Base-by-base conservation (phyloP, 352 stramenopile species). In the Phytophthora fragariae region DNA sequence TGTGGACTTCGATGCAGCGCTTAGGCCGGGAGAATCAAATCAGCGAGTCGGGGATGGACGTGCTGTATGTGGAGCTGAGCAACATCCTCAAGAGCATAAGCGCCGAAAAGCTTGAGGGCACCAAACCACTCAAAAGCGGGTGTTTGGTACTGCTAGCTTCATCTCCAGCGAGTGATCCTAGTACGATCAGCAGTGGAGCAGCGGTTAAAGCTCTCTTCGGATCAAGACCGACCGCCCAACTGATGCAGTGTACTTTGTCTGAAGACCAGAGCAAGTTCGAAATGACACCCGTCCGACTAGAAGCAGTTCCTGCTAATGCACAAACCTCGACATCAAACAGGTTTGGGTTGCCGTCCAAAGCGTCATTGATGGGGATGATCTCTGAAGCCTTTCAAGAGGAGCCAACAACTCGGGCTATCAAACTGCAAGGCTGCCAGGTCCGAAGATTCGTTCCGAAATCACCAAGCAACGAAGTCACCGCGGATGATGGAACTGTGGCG, bases 181-280 rank as follows among this genome's bases (percentile, higher is more conserved):
- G 54, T 31, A 49, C 21, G 12, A 33, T 68, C 29, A 57, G 46
- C n/a, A 46, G 68, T 39, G 68, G 56, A n/a, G 46, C 78, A 35
- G 64, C 65, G 41, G 54, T 82, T 2, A 82, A 84, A 59, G 57
- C 68, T 4, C 50, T 88, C 21, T 84, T 85, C 63, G 73, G 78
- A 10, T 56, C 69, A 4, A 75, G 68, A 58, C 24, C 68, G 31
- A 65, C 27, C 6, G 39, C 54, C 10, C 83, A 90, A 41, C 55
- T 79, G 12, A 77, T 91, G 55, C 85, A 81, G 65, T 89, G 84
- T 19, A 81, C 74, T 31, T 65, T 91, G n/a, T 90, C 73, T 0
- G 85, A 92, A 58, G 83, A 91, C 27, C 75, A 86, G 39, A 79
- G 78, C n/a, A 87, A 78, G 58, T 68, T 91, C 8, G 83, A 92